phyloP scores from a whole-genome alignment of 805 yeast species.

The Suhomyces pyralidae region DNA sequence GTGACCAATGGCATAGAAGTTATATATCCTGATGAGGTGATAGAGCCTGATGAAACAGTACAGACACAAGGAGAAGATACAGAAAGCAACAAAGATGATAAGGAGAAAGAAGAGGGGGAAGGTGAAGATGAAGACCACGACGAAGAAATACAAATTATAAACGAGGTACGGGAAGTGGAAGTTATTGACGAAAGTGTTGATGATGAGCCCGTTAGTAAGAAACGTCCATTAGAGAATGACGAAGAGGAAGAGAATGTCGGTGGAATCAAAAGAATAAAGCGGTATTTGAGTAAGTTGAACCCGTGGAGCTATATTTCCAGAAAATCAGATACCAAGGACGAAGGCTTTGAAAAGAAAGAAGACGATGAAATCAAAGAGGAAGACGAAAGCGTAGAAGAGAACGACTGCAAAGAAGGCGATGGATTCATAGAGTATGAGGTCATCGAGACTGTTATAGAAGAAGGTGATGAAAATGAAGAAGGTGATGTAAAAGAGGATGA shows the following conservation, averaged over 20 bases:
- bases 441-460: too few relatives aligned
- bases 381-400: neutral
- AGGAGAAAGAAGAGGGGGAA: neutral
- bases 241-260: neutral
- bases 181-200: neutral
- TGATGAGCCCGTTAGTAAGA: neutral
- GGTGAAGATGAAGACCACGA: neutral
- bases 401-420: neutral
- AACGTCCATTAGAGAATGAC: conserved; percentile 5
- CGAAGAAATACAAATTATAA: neutral
- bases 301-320: conserved; percentile 1
- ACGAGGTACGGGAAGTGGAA: neutral
- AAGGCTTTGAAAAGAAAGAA: neutral
- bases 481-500: neutral
- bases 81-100: neutral
- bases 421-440: neutral
- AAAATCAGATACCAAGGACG: neutral
- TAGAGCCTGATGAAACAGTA: neutral
- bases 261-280: conserved; percentile 4
- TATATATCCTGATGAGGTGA: neutral
- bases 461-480: too few relatives aligned
- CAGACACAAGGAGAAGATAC: neutral
- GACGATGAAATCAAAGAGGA: neutral
- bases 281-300: conserved; percentile 1
- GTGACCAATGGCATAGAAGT: neutral